phyloP scores from a whole-genome alignment of 352 stramenopile genomes.

The Globisporangium camurandrum region DNA sequence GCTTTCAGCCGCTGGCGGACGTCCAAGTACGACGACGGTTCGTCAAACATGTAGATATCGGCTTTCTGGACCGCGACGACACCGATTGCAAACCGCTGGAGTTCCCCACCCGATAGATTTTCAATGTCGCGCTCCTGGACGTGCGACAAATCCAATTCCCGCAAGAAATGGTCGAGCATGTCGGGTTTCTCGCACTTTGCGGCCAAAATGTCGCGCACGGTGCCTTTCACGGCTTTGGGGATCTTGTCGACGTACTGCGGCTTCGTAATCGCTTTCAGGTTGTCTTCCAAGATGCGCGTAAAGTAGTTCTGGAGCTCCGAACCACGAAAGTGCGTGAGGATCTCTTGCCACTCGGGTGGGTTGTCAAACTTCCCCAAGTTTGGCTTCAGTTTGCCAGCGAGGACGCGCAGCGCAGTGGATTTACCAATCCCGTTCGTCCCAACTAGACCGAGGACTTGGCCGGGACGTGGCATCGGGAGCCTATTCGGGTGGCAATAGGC shows the following conservation, averaged over 20 bases:
- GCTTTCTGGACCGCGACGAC: conserved; percentile 92
- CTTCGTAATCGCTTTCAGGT: conserved; percentile 99
- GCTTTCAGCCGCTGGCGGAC: conserved; percentile 98
- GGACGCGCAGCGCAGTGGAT: conserved; percentile 98
- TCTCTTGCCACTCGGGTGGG: conserved; percentile 99
- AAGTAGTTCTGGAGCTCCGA: conserved; percentile 99
- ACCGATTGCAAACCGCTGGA: conserved; percentile 99
- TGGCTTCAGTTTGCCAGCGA: conserved; percentile 98
- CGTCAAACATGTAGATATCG: conserved; percentile 99
- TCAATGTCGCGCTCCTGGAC: conserved; percentile 95
- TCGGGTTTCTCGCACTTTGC: conserved; percentile 90
- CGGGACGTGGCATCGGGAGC: conserved; percentile 96
- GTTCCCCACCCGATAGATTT: conserved; percentile 95
- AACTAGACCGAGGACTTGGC: conserved; percentile 98
- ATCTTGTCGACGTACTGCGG: conserved; percentile 99
- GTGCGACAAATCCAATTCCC: conserved; percentile 95
- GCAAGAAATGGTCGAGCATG: conserved; percentile 77
- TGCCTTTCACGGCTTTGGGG: conserved; percentile 93
- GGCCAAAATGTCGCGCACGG: conserved; percentile 91
- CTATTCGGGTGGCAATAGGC: conserved; percentile 4
- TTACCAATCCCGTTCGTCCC: conserved; percentile 99
- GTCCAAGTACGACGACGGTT: conserved; percentile 99
- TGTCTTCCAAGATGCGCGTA: conserved; percentile 98
- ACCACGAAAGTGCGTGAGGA: conserved; percentile 97
- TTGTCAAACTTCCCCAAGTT: conserved; percentile 97